Evolutionary conservation across 2,329 filamentous ascomycete species (phyloP).

Genomic region (Ophiosphaerella korrae): DNA sequence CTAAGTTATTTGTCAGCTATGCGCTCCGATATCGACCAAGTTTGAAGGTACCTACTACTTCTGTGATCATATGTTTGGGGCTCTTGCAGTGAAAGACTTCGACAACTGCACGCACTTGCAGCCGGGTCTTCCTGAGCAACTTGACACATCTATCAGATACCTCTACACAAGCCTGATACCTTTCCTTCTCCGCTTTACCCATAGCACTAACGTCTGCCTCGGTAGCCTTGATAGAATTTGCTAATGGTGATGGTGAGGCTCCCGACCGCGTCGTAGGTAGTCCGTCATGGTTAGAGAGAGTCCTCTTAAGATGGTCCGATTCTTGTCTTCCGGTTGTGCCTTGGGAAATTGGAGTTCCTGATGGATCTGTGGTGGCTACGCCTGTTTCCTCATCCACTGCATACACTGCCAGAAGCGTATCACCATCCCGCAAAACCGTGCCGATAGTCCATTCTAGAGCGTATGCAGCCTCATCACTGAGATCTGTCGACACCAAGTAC

Average conservation of each 20-base stretch:
- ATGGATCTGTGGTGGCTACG: slow-evolving; percentile 56
- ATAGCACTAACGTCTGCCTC: slow-evolving; percentile 49
- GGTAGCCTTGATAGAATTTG: slow-evolving; percentile 40
- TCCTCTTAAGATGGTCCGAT: slow-evolving; percentile 72
- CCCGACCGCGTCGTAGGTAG: slow-evolving; percentile 36
- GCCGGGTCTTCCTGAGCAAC: slow-evolving; percentile 83
- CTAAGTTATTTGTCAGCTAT: slow-evolving; percentile 45
- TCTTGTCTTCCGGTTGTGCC: slow-evolving; percentile 75
- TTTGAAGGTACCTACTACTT: slow-evolving; percentile 65
- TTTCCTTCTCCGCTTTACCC: slow-evolving; percentile 71
- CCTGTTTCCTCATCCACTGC: slow-evolving; percentile 83
- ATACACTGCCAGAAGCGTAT: slow-evolving; percentile 91
- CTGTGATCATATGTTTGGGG: slow-evolving; percentile 92
- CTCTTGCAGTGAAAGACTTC: slow-evolving; percentile 99
- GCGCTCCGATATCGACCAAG: slow-evolving; percentile 10
- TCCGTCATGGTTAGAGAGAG: slow-evolving; percentile 56
- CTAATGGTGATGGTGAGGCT: slow-evolving; percentile 40
- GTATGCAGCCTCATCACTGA: slow-evolving; percentile 92
- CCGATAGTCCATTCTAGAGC: slow-evolving; percentile 98
- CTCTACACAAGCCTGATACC: slow-evolving; percentile 77
- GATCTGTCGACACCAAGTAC: slow-evolving; percentile 93
- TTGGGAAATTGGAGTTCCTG: slow-evolving; percentile 67
- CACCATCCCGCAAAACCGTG: slow-evolving; percentile 89
- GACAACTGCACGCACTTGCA: slow-evolving; percentile 91
- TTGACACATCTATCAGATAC: slow-evolving; percentile 86